Percentiles rank a stretch among this genome's conserved stretches.
phyloP scores from a whole-genome alignment of 2,329 filamentous ascomycete species.

The Xylaria digitata region DNA sequence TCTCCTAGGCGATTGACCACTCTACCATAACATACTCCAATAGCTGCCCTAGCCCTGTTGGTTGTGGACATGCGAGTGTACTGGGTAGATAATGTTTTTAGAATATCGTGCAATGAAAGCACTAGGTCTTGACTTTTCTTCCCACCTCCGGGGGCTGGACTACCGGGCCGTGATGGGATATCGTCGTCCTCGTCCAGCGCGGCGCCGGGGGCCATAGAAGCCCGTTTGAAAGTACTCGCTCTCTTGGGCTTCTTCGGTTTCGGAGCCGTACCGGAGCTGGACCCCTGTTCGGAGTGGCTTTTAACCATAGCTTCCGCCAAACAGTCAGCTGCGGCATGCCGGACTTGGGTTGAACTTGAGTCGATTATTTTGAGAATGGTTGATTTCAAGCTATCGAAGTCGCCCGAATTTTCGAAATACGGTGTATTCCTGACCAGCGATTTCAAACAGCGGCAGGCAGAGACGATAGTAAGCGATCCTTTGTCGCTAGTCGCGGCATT shows the following conservation, averaged over 20 bases:
- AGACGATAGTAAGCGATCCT: conserved; percentile 80
- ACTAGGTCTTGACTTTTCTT: conserved; percentile 77
- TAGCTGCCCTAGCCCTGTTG: conserved; percentile 82
- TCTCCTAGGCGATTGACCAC: conserved; percentile 83
- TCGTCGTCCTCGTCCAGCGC: conserved; percentile 80
- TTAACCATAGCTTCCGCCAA: conserved; percentile 86
- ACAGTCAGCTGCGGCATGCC: conserved; percentile 87
- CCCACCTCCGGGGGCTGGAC: conserved; percentile 72
- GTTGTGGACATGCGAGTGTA: conserved; percentile 83
- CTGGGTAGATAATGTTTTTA: conserved; percentile 81
- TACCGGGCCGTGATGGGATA: conserved; percentile 71
- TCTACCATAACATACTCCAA: conserved; percentile 88
- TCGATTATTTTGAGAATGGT: conserved; percentile 90
- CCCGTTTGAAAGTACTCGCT: conserved; percentile 60
- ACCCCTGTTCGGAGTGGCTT: conserved; percentile 74
- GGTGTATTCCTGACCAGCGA: conserved; percentile 76
- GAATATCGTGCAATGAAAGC: conserved; percentile 80
- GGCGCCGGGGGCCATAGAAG: conserved; percentile 68
- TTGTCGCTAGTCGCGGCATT: conserved; percentile 83
- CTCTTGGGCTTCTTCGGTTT: conserved; percentile 75
- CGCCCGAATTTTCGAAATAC: conserved; percentile 87
- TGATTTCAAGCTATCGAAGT: conserved; percentile 89
- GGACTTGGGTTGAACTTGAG: conserved; percentile 76
- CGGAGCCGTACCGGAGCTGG: conserved; percentile 59
- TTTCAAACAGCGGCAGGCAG: conserved; percentile 83